Base-by-base conservation (phyloP, 805 yeast species). In the Metschnikowia kunwiensis region DNA sequence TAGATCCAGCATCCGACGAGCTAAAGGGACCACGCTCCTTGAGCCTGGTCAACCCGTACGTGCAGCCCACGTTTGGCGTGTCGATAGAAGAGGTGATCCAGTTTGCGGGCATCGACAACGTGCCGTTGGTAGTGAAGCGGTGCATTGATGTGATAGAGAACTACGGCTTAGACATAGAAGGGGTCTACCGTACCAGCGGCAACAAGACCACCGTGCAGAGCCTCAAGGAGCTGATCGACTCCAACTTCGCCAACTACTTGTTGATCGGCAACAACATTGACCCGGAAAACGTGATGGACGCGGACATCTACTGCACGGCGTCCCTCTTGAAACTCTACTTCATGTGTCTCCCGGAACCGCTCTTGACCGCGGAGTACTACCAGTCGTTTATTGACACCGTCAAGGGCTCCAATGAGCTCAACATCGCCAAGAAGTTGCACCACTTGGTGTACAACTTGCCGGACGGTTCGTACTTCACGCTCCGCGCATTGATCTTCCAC, bases 401-500 rank as follows among this genome's bases (percentile, higher is more conserved):
- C 15, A 77, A 78, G 56, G 61, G 70, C 8, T 38, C 47, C 25
- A 70, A 68, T 46, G 71, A 64, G 43, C 53, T 60, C 8, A 63
- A 51, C 30, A 79, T 87, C 26, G 71, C 71, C 33, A 77, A 85
- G 41, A 91, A 87, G 53, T 70, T 93, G 50, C 98, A 93, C 60
- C 86, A 87, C 29, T 74, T 86, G 41, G 86, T 93, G 30, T 93
- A 83, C 65, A 84, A 85, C 47, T 72, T 93, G 37, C 96, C 97
- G 0, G 98, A 93, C 62, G 93, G 95, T 1, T 87, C 91, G 40
- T 93, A 93, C 58, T 89, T 95, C 70, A 89, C 97, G 0, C 70
- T 93, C 49, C 70, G 97, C 47, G 78, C 86, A 23, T 65, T 93
- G 47, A 66, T 89, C 2, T 86, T 91, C 71, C 99, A 93, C 59